phyloP scores from a whole-genome alignment of 164 flowering plant genomes.

The Santalum album region DNA sequence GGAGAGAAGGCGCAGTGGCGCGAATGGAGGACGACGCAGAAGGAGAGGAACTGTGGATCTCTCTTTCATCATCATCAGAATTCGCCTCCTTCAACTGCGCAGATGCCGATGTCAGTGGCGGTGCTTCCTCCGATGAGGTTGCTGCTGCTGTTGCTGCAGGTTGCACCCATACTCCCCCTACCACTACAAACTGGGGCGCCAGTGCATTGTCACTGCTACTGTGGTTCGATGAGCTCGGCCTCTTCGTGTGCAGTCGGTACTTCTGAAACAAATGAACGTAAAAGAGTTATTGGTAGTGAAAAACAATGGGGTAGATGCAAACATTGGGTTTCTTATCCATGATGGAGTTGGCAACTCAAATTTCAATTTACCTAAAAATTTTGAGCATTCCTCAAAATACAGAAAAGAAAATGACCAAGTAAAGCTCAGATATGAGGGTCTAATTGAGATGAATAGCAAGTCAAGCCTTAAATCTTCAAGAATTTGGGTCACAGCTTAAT shows the following conservation, averaged over 20 bases:
- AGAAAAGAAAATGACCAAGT: no score
- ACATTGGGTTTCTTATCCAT: no score
- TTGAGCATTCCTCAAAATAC: no score
- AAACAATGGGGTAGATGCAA: constrained; percentile 1
- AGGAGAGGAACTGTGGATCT: constrained; percentile 29
- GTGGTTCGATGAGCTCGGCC: constrained; percentile 39
- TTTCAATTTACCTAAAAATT: no score
- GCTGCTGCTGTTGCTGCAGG: constrained; percentile 26
- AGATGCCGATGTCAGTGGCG: constrained; percentile 4
- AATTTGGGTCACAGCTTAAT: no score
- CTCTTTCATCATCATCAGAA: constrained; percentile 29
- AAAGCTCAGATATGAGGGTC: no score
- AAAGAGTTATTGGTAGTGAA: not conserved
- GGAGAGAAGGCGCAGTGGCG: constrained; percentile 37
- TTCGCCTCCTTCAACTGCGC: constrained; percentile 11
- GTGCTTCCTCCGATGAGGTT: constrained; percentile 22
- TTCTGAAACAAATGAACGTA: constrained; percentile 32
- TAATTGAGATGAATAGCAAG: no score
- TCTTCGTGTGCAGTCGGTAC: constrained; percentile 65
- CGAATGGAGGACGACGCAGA: constrained; percentile 50
- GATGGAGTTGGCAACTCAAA: no score
- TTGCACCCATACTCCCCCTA: constrained; percentile 78
- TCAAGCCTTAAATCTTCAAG: no score
- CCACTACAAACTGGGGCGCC: constrained; percentile 57
- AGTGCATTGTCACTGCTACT: constrained; percentile 35